Evolutionary conservation across 139 green algal genomes (phyloP).

Genomic region (Zygnema cylindricum): DNA sequence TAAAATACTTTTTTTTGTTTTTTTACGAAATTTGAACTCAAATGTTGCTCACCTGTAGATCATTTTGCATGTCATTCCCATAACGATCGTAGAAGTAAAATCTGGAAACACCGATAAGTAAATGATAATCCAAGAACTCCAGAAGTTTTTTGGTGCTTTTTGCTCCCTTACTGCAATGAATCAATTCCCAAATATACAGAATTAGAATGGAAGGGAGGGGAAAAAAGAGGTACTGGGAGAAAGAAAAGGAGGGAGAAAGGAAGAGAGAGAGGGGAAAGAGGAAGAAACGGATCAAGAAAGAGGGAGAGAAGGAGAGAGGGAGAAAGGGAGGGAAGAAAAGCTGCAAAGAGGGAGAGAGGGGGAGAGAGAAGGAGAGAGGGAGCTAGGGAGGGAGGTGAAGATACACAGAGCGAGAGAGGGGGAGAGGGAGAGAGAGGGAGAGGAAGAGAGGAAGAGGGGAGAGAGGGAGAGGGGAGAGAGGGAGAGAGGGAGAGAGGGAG

Average conservation of each 20-base stretch:
- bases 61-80: background rate
- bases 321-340: background rate
- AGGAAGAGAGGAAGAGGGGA: background rate
- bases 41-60: slow-evolving; percentile 11
- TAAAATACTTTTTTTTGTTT: no score
- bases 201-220: no score
- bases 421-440: background rate
- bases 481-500: background rate
- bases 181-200: no score
- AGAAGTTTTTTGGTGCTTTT: background rate
- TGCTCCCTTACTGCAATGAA: background rate
- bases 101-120: background rate
- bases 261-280: background rate
- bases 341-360: slow-evolving; percentile 1
- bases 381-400: background rate
- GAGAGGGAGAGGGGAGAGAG: background rate
- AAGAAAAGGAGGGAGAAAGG: background rate
- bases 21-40: no score
- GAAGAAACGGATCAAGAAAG: background rate
- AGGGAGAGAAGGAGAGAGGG: background rate
- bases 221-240: background rate
- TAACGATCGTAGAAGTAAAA: slow-evolving; percentile 28
- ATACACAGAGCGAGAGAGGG: background rate
- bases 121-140: slow-evolving; percentile 11
- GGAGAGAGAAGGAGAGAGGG: background rate